phyloP scores from a whole-genome alignment of 441 rosid species.

The Geranium incanum region DNA sequence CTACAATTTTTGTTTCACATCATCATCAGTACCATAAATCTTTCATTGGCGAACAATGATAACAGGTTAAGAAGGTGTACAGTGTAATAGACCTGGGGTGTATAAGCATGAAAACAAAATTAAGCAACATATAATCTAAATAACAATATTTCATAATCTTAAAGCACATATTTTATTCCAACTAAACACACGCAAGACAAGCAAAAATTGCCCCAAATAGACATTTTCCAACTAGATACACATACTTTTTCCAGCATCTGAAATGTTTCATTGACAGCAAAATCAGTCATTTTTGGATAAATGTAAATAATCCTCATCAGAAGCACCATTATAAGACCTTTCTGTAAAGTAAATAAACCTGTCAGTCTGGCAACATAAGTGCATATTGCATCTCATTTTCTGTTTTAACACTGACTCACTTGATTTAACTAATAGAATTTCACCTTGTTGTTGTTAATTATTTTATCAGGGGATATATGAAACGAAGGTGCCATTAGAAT shows the following conservation, averaged over 20 bases:
- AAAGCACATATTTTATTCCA: not conserved
- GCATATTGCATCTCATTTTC: slow-evolving; percentile 15
- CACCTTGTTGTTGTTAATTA: slow-evolving; percentile 22
- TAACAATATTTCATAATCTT: not conserved
- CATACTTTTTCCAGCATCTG: not conserved
- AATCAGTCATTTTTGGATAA: not conserved
- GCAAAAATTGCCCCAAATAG: not conserved
- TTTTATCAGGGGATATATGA: slow-evolving; percentile 83
- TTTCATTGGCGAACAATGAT: not conserved
- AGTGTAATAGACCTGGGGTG: not conserved
- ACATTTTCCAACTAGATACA: not conserved
- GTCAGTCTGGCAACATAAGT: not conserved
- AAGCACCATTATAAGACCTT: not conserved
- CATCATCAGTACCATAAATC: not conserved
- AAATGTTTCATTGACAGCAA: not conserved
- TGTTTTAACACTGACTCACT: slow-evolving; percentile 9
- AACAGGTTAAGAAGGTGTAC: not conserved
- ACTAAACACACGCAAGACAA: not conserved
- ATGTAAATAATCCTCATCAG: not conserved
- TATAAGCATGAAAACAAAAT: not conserved
- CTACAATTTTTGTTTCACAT: slow-evolving; percentile 6
- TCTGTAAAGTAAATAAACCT: not conserved
- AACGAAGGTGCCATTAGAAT: slow-evolving; percentile 70
- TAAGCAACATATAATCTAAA: not conserved
- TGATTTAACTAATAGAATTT: slow-evolving; percentile 14